Conservation (phyloP, 371 early-diverging fungal genomes). For the Catenaria anguillulae region DNA sequence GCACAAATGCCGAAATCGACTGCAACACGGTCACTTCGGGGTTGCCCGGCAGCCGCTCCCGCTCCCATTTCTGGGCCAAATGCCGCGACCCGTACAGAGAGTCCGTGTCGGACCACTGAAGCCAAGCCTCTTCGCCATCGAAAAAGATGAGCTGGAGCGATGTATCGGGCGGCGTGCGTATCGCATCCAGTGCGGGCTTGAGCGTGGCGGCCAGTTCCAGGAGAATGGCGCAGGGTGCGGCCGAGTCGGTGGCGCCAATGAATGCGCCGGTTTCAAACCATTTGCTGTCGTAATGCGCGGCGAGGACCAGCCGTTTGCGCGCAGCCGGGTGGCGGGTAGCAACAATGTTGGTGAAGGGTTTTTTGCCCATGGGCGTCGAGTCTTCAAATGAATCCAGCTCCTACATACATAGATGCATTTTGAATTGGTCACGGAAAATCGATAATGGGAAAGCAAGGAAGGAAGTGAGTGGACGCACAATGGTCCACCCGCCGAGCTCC, state of each 20-base stretch:
- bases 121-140: slow-evolving; percentile 93
- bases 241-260: too few relatives aligned
- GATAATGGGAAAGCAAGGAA: too few relatives aligned
- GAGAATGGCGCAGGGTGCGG: slow-evolving; percentile 73
- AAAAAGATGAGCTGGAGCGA: slow-evolving; percentile 84
- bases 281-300: not conserved
- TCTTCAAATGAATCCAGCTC: not conserved
- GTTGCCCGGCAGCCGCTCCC: too few relatives aligned
- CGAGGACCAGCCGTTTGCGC: too few relatives aligned
- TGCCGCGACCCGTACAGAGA: slow-evolving; percentile 86
- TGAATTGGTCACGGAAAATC: too few relatives aligned
- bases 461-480: too few relatives aligned
- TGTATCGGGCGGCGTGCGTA: slow-evolving; percentile 20
- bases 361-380: slow-evolving; percentile 1
- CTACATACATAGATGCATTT: too few relatives aligned
- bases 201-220: slow-evolving; percentile 50
- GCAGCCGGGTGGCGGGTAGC: not conserved
- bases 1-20: slow-evolving; percentile 68
- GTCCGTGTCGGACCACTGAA: slow-evolving; percentile 56
- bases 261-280: slow-evolving; percentile 25
- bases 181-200: slow-evolving; percentile 1
- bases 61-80: slow-evolving; percentile 18
- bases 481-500: too few relatives aligned
- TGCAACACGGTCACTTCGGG: slow-evolving; percentile 30
- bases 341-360: not conserved